Evolutionary conservation across 106 monocot genomes (phyloP).

Genomic region (Allium cepa): DNA sequence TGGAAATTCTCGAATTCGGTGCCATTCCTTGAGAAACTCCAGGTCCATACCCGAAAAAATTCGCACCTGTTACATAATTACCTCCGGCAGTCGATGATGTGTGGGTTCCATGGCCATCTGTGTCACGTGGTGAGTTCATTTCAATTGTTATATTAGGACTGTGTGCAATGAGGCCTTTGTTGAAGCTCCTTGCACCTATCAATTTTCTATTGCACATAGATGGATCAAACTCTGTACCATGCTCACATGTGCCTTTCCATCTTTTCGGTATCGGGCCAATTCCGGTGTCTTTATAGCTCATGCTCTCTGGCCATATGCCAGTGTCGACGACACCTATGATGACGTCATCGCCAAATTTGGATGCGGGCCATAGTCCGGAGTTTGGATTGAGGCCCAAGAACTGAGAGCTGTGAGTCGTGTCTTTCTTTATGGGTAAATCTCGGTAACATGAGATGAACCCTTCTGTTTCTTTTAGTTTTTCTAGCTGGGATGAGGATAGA

Average conservation of each 20-base stretch:
- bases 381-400: constrained; percentile 36
- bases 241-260: constrained; percentile 53
- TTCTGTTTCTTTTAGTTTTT: constrained; percentile 12
- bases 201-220: constrained; percentile 58
- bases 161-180: constrained; percentile 22
- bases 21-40: constrained; percentile 55
- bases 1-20: constrained; percentile 48
- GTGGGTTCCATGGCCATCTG: constrained; percentile 77
- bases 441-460: constrained; percentile 32
- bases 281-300: constrained; percentile 33
- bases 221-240: constrained; percentile 19
- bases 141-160: constrained; percentile 28
- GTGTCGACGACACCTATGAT: constrained; percentile 32
- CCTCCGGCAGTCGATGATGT: constrained; percentile 74
- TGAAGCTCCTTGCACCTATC: constrained; percentile 58
- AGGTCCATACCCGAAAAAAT: constrained; percentile 46
- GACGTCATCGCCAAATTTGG: constrained; percentile 19
- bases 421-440: constrained; percentile 19
- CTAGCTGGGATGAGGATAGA: constrained; percentile 27
- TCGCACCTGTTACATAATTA: constrained; percentile 20
- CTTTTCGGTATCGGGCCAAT: constrained; percentile 22
- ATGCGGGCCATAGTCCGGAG: constrained; percentile 34
- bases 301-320: constrained; percentile 39
- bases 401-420: constrained; percentile 46
- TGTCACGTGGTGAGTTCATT: constrained; percentile 48